Evolutionary conservation across 495 filamentous ascomycete genomes (phyloP), one percentile per base, ranked within the genome.

Genomic region (Bacidia gigantensis): DNA sequence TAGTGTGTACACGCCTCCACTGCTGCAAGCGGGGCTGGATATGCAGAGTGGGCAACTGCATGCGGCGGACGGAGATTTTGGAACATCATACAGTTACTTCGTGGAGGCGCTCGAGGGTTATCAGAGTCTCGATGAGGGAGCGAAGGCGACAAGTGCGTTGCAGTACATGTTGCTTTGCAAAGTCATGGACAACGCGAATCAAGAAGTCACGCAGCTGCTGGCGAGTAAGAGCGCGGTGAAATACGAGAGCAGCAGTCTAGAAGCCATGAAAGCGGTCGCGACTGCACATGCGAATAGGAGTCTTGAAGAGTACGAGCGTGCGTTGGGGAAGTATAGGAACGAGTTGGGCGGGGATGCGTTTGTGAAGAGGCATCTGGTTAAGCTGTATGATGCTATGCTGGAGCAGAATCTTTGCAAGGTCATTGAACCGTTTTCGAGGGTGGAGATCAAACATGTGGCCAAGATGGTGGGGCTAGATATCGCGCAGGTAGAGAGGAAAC

Each of bases 91-190:
- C 72, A 94, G 87, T 42, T 99, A 99, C 72, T 99, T 99, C 69
- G 95, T 99, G 67, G 92, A 99, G 69, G 92, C 92, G 12, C 74
- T 99, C 49, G 92, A 99, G 63, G 92, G 92, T 42, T 97, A 97
- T 69, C 89, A 87, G 67, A 81, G 85, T 5, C 87, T 95, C 63
- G 92, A 99, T 55, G 86, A 90, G 58, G 69, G 82, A 5, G 73
- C 77, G 54, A 83, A 87, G 67, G 92, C 92, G 3, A 90, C 88
- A 9, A 82, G 89, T 9, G 86, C 92, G 23, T 72, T 99, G 56
- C 94, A 99, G 70, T 99, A 99, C 76, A 97, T 99, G 93, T 76
- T 99, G 29, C 80, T 99, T 25, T 97, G 92, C 77, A 96, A 97
- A 75, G 93, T 99, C 72, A 97, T 99, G 92, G 75, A 96, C 56